Base-by-base conservation (phyloP, 1,139 yeast genomes). In the Candida albicans region DNA sequence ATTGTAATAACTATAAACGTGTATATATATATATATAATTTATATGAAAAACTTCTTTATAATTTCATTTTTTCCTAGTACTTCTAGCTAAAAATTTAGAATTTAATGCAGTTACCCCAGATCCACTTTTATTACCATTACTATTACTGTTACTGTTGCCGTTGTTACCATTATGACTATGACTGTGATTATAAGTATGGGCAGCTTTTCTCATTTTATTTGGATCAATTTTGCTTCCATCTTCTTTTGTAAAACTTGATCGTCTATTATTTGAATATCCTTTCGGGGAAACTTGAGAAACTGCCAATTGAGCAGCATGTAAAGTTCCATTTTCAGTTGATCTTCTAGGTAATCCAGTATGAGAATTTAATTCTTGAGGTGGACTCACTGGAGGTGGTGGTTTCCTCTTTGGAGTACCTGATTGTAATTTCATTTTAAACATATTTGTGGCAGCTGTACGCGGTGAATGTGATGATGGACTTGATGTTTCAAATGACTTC, bases 281-380 rank as follows among this genome's bases (percentile, higher is more conserved):
- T 26, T 58, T 45, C 14, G 46, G 58, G 8, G 66, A 54, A 42
- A 59, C 61, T 40, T 68, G 61, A 6, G 77, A 67, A 3, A 77
- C 79, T 1, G 79, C 80, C 44, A 70, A 58, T 49, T 70, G 71
- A 1, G 77, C 77, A 11, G 78, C 79, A 44, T 69, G 71, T 24
- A 73, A 54, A 48, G 60, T 66, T 3, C 63, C 73, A 39, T 57
- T 55, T 25, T 51, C 54, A 9, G 49, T 31, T 2, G 54, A 49
- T 28, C 48, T 46, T 10, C 43, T 47, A 25, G 62, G 59, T 26
- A 70, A 58, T 0, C 75, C 75, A 3, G 75, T 69, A 35, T 71
- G 65, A 64, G 22, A 64, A 41, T 12, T 52, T 58, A 29, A 42
- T 54, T 1, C 57, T 39, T 2, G 60, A 1, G 59, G 42, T 2